Evolutionary conservation across 805 yeast genomes (phyloP), one percentile per base, ranked within the genome.

Genomic region (Saccharomycopsis olivae): DNA sequence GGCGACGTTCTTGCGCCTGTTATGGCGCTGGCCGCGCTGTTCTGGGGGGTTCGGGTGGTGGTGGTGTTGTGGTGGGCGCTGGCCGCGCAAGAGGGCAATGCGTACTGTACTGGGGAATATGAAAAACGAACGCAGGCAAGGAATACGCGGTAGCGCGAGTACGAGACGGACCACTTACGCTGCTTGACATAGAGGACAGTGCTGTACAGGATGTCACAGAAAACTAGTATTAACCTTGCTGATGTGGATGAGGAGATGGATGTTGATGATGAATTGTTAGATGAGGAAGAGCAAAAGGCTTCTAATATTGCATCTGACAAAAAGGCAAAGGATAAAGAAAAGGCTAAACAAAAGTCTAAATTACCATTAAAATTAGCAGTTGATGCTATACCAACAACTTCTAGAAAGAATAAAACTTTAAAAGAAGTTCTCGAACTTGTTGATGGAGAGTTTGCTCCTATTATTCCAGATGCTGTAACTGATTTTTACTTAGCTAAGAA

Each of bases 401-500:
- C 86, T 1, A 67, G 86, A 49, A 80, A 81, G 50, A 95, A 86
- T 53, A 83, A 82, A 52, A 78, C 92, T 0, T 62, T 92, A 39
- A 75, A 79, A 50, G 97, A 92, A 51, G 78, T 92, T 27, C 65
- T 92, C 21, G 81, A 79, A 25, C 66, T 87, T 67, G 80, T 92
- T 89, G 95, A 86, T 49, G 96, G 87, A 44, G 46, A 45, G 15
- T 86, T 79, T 56, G 85, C 95, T 3, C 98, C 98, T 2, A 79
- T 89, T 25, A 92, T 92, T 30, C 98, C 98, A 0, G 97, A 92
- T 56, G 88, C 94, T 0, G 96, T 92, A 9, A 83, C 95, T 0
- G 96, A 89, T 54, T 92, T 87, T 56, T 92, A 89, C 53, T 61
- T 89, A 38, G 74, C 85, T 18, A 79, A 80, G 53, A 80, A 86